Evolutionary conservation across 768 basidiomycete genomes (phyloP).

Genomic region (Imleria badia): DNA sequence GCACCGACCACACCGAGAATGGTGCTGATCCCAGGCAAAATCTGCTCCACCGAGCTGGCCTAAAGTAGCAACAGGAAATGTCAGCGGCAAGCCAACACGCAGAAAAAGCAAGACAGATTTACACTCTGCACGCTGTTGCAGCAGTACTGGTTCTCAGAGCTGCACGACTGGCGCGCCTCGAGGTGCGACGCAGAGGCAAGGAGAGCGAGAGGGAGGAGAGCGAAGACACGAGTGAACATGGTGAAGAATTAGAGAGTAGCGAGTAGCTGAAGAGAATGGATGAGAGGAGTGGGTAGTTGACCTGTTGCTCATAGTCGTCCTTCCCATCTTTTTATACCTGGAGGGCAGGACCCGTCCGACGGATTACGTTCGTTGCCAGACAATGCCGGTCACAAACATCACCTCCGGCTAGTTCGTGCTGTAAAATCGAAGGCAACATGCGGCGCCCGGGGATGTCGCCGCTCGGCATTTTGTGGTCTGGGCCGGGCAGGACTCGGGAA

Average conservation of each 20-base stretch:
- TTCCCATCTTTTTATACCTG: slow-evolving; percentile 12
- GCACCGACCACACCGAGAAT: too few relatives aligned
- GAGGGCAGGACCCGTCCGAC: not conserved
- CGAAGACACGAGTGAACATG: not conserved
- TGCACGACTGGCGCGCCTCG: too few relatives aligned
- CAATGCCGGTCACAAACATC: too few relatives aligned
- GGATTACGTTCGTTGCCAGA: slow-evolving; percentile 1
- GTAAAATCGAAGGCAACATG: slow-evolving; percentile 1
- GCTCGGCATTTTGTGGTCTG: not conserved
- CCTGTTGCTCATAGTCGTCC: not conserved
- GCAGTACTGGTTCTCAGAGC: too few relatives aligned
- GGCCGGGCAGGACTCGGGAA: not conserved
- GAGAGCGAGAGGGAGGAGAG: too few relatives aligned
- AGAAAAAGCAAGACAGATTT: too few relatives aligned
- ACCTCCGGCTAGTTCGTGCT: not conserved
- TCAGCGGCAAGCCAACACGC: too few relatives aligned
- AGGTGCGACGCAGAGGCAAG: too few relatives aligned
- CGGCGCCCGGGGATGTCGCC: not conserved
- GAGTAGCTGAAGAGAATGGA: not conserved
- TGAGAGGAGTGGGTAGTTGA: not conserved
- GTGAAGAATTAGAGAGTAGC: not conserved
- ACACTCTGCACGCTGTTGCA: too few relatives aligned
- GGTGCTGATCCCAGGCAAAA: too few relatives aligned
- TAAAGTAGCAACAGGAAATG: too few relatives aligned
- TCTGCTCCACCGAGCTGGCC: too few relatives aligned